Evolutionary conservation across 495 filamentous ascomycete genomes (phyloP).

Genomic region (Lichenothelia convexa): DNA sequence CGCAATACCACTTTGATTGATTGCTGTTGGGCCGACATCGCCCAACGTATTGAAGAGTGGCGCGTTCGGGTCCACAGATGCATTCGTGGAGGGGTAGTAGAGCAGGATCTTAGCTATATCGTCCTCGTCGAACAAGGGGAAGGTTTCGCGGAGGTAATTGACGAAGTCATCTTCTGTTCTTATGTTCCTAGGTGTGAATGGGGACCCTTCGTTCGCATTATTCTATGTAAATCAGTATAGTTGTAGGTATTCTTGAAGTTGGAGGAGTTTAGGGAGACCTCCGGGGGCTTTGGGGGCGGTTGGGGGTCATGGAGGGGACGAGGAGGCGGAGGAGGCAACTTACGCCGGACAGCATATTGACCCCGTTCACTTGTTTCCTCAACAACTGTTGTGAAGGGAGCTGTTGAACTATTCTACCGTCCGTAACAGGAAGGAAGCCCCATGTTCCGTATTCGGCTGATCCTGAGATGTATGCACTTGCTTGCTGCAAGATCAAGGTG

Average conservation of each 20-base stretch:
- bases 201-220: slow-evolving; percentile 34
- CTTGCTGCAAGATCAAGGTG: slow-evolving; percentile 34
- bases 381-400: slow-evolving; percentile 34
- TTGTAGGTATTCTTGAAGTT: too few relatives aligned
- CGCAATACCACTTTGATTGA: slow-evolving; percentile 31
- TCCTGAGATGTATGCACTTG: slow-evolving; percentile 30
- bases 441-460: slow-evolving; percentile 30
- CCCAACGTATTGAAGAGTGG: slow-evolving; percentile 27
- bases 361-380: slow-evolving; percentile 32
- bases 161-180: slow-evolving; percentile 26
- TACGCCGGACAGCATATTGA: slow-evolving; percentile 28
- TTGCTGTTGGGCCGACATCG: slow-evolving; percentile 27
- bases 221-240: too few relatives aligned
- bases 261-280: slow-evolving; percentile 3
- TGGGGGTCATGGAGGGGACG: too few relatives aligned
- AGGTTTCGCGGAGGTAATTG: slow-evolving; percentile 26
- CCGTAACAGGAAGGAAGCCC: slow-evolving; percentile 45
- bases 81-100: slow-evolving; percentile 27
- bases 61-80: slow-evolving; percentile 9
- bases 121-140: slow-evolving; percentile 30
- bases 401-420: slow-evolving; percentile 36
- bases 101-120: slow-evolving; percentile 26
- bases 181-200: slow-evolving; percentile 34
- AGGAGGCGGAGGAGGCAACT: too few relatives aligned
- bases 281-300: too few relatives aligned